Percentiles rank a stretch among this genome's conserved stretches.
Conservation (phyloP, 2,329 filamentous ascomycete genomes). For the Aspergillus intermedius region DNA sequence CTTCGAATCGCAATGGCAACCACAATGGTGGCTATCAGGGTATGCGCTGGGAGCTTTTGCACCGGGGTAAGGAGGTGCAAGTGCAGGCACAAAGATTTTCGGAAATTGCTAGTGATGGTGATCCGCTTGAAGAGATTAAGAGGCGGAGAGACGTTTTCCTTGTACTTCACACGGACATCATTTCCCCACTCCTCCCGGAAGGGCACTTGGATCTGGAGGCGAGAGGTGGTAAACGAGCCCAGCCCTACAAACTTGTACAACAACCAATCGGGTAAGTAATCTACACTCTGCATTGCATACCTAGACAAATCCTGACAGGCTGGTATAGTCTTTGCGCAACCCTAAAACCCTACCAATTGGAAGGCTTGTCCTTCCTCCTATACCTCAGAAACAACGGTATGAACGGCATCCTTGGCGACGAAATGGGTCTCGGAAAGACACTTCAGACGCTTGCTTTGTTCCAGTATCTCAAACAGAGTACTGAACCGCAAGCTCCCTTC, state of each 20-base stretch:
- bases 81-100: too few relatives aligned
- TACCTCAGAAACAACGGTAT: slow-evolving; percentile 25
- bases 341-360: slow-evolving; percentile 48
- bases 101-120: not conserved
- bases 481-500: slow-evolving; percentile 14
- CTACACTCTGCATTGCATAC: too few relatives aligned
- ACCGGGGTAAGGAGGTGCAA: too few relatives aligned
- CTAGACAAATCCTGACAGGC: not conserved
- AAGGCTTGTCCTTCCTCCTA: slow-evolving; percentile 45
- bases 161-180: not conserved
- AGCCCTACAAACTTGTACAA: not conserved
- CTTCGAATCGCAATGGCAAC: too few relatives aligned
- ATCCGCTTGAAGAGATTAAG: not conserved
- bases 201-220: not conserved
- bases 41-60: too few relatives aligned
- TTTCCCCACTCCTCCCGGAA: slow-evolving; percentile 2
- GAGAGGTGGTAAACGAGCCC: not conserved
- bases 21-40: too few relatives aligned
- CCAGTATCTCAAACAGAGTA: slow-evolving; percentile 41
- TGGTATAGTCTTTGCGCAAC: slow-evolving; percentile 39
- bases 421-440: slow-evolving; percentile 29
- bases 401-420: slow-evolving; percentile 22
- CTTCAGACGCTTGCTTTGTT: slow-evolving; percentile 35
- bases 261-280: slow-evolving; percentile 4
- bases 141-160: slow-evolving; percentile 1